Evolutionary conservation across 2,329 filamentous ascomycete species (phyloP).

Genomic region (Alternaria tenuissima): DNA sequence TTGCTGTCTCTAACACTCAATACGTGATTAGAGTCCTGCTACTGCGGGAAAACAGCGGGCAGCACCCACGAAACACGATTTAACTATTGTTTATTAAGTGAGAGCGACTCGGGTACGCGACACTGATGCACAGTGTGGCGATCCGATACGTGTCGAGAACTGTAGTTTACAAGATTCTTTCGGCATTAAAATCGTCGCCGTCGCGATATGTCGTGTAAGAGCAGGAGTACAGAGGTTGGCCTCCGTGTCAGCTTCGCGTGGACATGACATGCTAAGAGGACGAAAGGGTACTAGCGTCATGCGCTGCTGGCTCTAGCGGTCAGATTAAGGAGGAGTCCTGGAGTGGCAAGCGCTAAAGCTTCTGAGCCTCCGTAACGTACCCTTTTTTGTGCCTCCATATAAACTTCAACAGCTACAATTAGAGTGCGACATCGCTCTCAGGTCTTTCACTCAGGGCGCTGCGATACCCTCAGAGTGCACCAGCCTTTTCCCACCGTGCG

Average conservation of each 20-base stretch:
- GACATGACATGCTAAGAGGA: not conserved
- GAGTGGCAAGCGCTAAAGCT: not conserved
- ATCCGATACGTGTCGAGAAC: not conserved
- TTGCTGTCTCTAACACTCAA: not conserved
- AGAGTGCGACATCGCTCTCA: not conserved
- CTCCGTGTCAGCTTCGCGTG: not conserved
- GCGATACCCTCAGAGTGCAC: not conserved
- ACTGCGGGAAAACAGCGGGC: not conserved
- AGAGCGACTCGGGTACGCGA: not conserved
- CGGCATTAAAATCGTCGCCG: too few species aligned
- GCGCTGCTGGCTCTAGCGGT: too few species aligned
- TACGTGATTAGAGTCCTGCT: not conserved
- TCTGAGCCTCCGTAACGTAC: not conserved
- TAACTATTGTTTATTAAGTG: too few species aligned
- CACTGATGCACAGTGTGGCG: not conserved
- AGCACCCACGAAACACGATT: too few species aligned
- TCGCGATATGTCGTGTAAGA: not conserved
- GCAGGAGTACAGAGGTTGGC: not conserved
- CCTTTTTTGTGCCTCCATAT: not conserved
- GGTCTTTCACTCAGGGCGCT: not conserved
- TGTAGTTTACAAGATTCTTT: not conserved
- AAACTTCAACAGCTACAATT: not conserved
- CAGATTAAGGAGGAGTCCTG: too few species aligned
- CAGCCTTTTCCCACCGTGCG: not conserved
- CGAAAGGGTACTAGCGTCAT: not conserved